phyloP scores from a whole-genome alignment of 768 basidiomycete species.

The Rhodotorula sphaerocarpa region DNA sequence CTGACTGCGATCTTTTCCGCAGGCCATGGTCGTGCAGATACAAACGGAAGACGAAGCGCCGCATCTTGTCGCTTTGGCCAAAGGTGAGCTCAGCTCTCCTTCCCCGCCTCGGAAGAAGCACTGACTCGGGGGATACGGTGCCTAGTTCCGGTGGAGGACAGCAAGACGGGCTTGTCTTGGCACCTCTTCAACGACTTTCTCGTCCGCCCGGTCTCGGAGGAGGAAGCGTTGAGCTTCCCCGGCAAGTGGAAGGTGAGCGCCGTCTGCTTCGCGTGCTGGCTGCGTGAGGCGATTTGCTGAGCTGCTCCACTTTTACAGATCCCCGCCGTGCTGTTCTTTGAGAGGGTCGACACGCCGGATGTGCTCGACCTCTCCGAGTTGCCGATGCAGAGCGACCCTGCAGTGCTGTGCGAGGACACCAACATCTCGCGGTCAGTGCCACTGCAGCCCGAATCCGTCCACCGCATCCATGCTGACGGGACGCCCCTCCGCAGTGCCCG shows the following conservation, averaged over 20 bases:
- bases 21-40: constrained; percentile 79
- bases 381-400: constrained; percentile 60
- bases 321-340: constrained; percentile 82
- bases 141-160: constrained; percentile 41
- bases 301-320: constrained; percentile 48
- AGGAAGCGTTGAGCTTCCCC: constrained; percentile 78
- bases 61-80: constrained; percentile 81
- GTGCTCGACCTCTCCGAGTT: constrained; percentile 59
- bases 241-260: constrained; percentile 83
- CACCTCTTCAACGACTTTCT: constrained; percentile 94
- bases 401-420: constrained; percentile 61
- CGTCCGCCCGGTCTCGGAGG: constrained; percentile 72
- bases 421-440: constrained; percentile 68
- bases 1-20: not conserved
- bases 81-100: constrained; percentile 41
- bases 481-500: constrained; percentile 55
- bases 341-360: constrained; percentile 58
- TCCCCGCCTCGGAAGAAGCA: not conserved
- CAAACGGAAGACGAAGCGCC: constrained; percentile 61
- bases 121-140: not conserved
- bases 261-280: no score
- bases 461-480: not conserved
- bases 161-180: constrained; percentile 59
- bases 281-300: no score
- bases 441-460: not conserved